These are phyloP conservation scores for Calonectria pseudoturangicola DNA, from an alignment of 2,329 filamentous ascomycete genomes.

Conservation along the genomic window DNA sequence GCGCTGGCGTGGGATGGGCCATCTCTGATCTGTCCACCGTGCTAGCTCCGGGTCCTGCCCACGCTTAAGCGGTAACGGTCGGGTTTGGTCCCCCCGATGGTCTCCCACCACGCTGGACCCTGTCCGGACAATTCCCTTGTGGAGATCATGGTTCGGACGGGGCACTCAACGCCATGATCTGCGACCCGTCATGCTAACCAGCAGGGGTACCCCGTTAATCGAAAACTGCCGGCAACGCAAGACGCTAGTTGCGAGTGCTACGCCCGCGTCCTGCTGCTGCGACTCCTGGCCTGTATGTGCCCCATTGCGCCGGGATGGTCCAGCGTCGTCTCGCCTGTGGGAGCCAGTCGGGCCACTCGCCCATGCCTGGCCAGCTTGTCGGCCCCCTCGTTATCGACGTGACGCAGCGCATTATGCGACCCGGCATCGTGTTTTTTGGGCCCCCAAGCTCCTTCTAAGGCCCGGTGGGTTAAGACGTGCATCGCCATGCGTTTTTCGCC, in stretches of 20 bases:
- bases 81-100: conserved; percentile 38
- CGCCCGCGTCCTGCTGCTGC: conserved; percentile 45
- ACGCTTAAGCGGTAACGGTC: conserved; percentile 44
- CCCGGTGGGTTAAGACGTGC: conserved; percentile 44
- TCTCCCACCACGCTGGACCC: conserved; percentile 46
- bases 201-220: conserved; percentile 52
- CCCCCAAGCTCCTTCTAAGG: conserved; percentile 41
- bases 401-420: conserved; percentile 43
- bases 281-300: conserved; percentile 47
- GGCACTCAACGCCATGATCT: conserved; percentile 57
- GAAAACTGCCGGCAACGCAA: conserved; percentile 53
- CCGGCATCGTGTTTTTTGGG: conserved; percentile 50
- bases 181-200: conserved; percentile 54
- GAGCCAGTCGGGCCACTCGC: conserved; percentile 43
- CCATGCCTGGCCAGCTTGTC: conserved; percentile 40
- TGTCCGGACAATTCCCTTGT: conserved; percentile 56
- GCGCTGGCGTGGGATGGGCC: conserved; percentile 42
- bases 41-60: conserved; percentile 43
- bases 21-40: conserved; percentile 40
- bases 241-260: conserved; percentile 34
- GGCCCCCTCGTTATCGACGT: conserved; percentile 41
- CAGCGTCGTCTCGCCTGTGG: conserved; percentile 40
- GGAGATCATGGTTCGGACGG: conserved; percentile 58
- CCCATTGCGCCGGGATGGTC: conserved; percentile 46
- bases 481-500: conserved; percentile 40